Evolutionary conservation across 176 grass and related monocot species (phyloP).

Genomic region (Canna indica): DNA sequence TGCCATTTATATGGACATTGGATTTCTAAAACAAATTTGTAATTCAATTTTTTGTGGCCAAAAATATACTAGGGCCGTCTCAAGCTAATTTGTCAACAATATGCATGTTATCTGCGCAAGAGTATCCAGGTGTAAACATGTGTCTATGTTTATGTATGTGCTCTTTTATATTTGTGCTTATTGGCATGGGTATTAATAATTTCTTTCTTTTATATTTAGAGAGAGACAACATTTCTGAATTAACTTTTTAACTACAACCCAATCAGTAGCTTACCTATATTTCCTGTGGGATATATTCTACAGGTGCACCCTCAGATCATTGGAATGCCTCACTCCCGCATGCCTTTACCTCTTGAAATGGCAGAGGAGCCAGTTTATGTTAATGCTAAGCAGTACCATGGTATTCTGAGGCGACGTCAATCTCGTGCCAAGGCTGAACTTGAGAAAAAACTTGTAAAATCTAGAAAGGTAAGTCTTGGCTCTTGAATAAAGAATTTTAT

Average conservation of each 20-base stretch:
- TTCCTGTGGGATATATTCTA: slow-evolving; percentile 5
- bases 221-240: background rate
- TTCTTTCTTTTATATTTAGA: background rate
- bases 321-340: slow-evolving; percentile 45
- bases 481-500: background rate
- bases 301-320: slow-evolving; percentile 65
- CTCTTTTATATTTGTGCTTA: too few species aligned
- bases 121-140: too few species aligned
- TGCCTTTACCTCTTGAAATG: slow-evolving; percentile 85
- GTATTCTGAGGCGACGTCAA: slow-evolving; percentile 72
- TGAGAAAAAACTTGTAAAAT: slow-evolving; percentile 65
- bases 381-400: slow-evolving; percentile 96
- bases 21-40: background rate
- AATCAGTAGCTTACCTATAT: background rate
- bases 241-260: too few species aligned
- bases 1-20: background rate
- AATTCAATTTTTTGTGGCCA: background rate
- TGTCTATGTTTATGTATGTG: too few species aligned
- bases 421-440: slow-evolving; percentile 94
- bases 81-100: too few species aligned
- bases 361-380: slow-evolving; percentile 95
- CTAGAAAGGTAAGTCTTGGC: slow-evolving; percentile 43
- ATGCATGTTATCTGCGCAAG: too few species aligned
- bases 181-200: too few species aligned
- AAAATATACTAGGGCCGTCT: too few species aligned